Conservation (phyloP, 306 rosid species). For the Gastrolobium villosum region DNA sequence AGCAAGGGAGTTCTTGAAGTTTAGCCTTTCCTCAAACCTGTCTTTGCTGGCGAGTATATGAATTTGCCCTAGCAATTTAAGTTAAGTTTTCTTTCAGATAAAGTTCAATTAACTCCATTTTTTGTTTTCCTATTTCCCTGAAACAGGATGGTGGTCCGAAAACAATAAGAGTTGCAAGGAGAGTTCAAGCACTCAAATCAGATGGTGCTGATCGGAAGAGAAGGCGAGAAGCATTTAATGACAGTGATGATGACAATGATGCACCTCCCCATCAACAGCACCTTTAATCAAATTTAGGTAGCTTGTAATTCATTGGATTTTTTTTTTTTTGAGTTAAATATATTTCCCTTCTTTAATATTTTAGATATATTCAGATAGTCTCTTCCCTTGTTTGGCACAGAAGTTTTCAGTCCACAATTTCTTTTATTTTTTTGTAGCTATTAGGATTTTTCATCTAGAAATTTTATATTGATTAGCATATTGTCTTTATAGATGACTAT, state of each 20-base stretch:
- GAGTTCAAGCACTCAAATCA: conserved; percentile 52
- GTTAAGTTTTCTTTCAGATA: neutral
- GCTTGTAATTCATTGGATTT: no score
- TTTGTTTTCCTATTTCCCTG: neutral
- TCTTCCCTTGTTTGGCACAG: no score
- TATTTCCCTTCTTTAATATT: no score
- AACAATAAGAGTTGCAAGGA: conserved; percentile 45
- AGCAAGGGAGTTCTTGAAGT: conserved; percentile 35
- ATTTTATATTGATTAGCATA: no score
- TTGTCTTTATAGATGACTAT: no score
- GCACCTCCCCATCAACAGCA: conserved; percentile 37
- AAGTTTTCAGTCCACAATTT: no score
- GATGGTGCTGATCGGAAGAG: conserved; percentile 49
- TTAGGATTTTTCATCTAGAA: no score
- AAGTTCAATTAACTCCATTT: neutral
- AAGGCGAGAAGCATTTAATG: conserved; percentile 50
- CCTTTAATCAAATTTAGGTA: no score
- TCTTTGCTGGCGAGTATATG: conserved; percentile 46
- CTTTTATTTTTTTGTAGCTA: no score
- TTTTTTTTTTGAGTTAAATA: no score
- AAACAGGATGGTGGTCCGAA: conserved; percentile 47
- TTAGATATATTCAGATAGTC: no score
- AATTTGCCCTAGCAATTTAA: conserved; percentile 5
- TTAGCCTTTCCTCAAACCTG: conserved; percentile 41
- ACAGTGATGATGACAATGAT: conserved; percentile 58